Conservation (phyloP, 2,329 filamentous ascomycete species). For the Microdochium bolleyi region DNA sequence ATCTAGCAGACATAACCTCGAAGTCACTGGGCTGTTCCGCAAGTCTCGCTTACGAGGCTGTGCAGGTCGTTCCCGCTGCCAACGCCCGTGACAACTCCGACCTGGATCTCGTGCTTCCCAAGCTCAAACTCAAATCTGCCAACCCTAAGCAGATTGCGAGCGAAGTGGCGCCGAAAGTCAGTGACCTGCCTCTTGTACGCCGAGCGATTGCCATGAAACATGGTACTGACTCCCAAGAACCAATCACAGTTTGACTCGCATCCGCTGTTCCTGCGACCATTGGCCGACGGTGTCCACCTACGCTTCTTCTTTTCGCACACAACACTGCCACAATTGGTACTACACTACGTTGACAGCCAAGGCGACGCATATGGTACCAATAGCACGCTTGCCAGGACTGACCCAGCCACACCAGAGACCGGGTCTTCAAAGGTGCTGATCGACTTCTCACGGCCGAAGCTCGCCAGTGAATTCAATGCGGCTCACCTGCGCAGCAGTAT, state of each 20-base stretch:
- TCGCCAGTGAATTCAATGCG: constrained; percentile 65
- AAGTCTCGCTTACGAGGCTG: constrained; percentile 17
- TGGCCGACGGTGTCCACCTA: constrained; percentile 49
- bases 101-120: constrained; percentile 19
- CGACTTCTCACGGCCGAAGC: constrained; percentile 70
- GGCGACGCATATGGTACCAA: constrained; percentile 52
- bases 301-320: constrained; percentile 58
- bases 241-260: constrained; percentile 42
- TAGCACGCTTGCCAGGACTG: constrained; percentile 25
- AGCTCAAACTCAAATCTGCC: constrained; percentile 14
- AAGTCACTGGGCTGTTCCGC: constrained; percentile 11
- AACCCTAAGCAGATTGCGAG: constrained; percentile 9
- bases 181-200: not conserved
- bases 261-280: constrained; percentile 47
- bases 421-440: constrained; percentile 43
- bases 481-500: constrained; percentile 64
- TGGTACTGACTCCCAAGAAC: not conserved
- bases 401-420: constrained; percentile 6
- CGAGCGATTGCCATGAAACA: no score
- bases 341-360: constrained; percentile 51
- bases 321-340: constrained; percentile 45
- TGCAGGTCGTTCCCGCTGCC: constrained; percentile 11
- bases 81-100: constrained; percentile 18
- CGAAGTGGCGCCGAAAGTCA: constrained; percentile 10
- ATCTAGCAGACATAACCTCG: constrained; percentile 14